Conservation (phyloP, 2,329 filamentous ascomycete genomes). For the Teratosphaeria epicoccoides region DNA sequence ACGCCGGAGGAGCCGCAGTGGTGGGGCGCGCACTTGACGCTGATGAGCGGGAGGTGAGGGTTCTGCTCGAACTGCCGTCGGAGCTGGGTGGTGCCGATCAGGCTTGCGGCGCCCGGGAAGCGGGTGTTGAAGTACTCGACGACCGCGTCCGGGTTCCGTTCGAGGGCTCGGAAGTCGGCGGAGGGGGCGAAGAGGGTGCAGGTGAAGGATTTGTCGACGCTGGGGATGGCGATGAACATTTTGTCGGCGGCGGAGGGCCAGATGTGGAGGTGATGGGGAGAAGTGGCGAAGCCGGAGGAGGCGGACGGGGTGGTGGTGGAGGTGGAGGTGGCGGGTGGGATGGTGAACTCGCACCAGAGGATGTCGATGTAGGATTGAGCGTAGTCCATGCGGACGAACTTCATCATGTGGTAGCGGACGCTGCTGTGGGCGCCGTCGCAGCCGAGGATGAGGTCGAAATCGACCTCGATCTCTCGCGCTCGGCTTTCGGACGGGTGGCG, state of each 20-base stretch:
- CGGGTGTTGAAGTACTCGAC: constrained; percentile 67
- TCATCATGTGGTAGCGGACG: constrained; percentile 90
- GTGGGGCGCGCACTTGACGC: constrained; percentile 83
- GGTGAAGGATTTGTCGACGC: constrained; percentile 82
- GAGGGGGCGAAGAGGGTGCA: constrained; percentile 85
- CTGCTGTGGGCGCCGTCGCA: constrained; percentile 93
- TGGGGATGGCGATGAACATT: constrained; percentile 97
- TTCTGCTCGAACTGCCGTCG: constrained; percentile 66
- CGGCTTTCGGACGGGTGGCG: constrained; percentile 26
- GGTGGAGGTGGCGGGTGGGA: constrained; percentile 36
- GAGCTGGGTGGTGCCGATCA: constrained; percentile 57
- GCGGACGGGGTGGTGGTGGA: constrained; percentile 19
- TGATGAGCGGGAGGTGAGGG: constrained; percentile 85
- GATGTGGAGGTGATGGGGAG: constrained; percentile 89
- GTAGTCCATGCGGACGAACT: constrained; percentile 82
- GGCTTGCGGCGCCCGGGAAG: constrained; percentile 72
- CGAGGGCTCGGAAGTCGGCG: constrained; percentile 56
- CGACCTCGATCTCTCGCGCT: constrained; percentile 59
- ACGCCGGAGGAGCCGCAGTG: constrained; percentile 68
- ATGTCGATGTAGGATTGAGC: constrained; percentile 93
- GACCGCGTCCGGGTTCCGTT: constrained; percentile 49
- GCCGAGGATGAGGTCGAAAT: constrained; percentile 88
- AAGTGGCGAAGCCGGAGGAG: constrained; percentile 59
- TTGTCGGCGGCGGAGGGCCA: constrained; percentile 70
- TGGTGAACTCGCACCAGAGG: constrained; percentile 91